These are phyloP conservation scores for Geotrichum aggregatum DNA, from an alignment of 1,139 yeast species.

Conservation along the genomic window DNA sequence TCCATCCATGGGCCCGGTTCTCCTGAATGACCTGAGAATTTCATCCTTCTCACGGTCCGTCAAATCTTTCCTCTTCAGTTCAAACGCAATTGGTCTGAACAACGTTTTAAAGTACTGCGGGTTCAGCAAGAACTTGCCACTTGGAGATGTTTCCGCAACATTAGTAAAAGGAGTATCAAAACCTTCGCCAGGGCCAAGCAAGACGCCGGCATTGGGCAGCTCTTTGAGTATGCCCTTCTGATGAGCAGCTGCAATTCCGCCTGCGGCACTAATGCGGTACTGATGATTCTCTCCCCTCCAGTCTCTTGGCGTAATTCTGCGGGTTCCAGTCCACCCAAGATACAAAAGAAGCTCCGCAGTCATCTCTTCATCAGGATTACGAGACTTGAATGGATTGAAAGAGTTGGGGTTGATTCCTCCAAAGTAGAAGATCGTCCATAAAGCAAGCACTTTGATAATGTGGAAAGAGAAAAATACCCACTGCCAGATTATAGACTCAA, in stretches of 20 bases:
- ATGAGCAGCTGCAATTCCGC: slow-evolving; percentile 76
- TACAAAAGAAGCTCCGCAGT: slow-evolving; percentile 54
- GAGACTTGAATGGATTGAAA: slow-evolving; percentile 43
- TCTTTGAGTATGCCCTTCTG: slow-evolving; percentile 63
- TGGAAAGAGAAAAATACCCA: slow-evolving; percentile 68
- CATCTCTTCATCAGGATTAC: slow-evolving; percentile 30
- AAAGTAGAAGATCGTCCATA: slow-evolving; percentile 55
- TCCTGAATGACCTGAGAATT: slow-evolving; percentile 29
- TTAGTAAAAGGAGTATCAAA: slow-evolving; percentile 34
- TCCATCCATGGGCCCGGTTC: slow-evolving; percentile 34
- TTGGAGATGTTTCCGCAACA: slow-evolving; percentile 15
- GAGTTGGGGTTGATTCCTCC: slow-evolving; percentile 77
- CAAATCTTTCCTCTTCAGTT: slow-evolving; percentile 21
- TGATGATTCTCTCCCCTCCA: slow-evolving; percentile 58
- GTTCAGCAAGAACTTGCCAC: slow-evolving; percentile 32
- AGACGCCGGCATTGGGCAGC: slow-evolving; percentile 54
- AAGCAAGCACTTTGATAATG: slow-evolving; percentile 52
- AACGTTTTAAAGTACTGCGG: slow-evolving; percentile 30
- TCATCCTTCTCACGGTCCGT: slow-evolving; percentile 27
- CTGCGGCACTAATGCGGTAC: slow-evolving; percentile 56
- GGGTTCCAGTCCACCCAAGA: slow-evolving; percentile 91
- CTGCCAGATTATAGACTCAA: slow-evolving; percentile 46
- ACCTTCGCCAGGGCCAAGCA: slow-evolving; percentile 74
- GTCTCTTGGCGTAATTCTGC: slow-evolving; percentile 64
- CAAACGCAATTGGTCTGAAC: slow-evolving; percentile 26